Conservation (phyloP, 116 monocot genomes). For the Posidonia oceanica region DNA sequence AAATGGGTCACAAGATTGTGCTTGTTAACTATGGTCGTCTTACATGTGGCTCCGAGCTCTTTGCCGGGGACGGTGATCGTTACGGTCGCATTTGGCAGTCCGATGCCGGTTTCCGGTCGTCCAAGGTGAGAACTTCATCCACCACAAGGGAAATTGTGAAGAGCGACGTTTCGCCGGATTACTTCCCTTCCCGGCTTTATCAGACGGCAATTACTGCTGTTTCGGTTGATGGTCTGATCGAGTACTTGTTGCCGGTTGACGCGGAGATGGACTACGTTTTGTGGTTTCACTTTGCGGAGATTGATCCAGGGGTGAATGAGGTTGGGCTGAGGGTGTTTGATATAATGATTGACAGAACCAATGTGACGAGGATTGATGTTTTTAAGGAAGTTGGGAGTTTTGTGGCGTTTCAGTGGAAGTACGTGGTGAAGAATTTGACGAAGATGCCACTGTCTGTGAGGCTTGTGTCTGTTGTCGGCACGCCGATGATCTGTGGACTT, state of each 20-base stretch:
- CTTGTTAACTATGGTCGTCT: slow-evolving; percentile 86
- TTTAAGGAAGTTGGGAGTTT: slow-evolving; percentile 68
- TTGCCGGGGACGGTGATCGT: slow-evolving; percentile 43
- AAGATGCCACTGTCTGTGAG: slow-evolving; percentile 45
- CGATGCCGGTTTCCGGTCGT: slow-evolving; percentile 34
- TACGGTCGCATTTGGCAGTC: slow-evolving; percentile 82
- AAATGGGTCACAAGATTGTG: slow-evolving; percentile 33
- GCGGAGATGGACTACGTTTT: slow-evolving; percentile 66
- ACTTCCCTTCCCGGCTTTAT: slow-evolving; percentile 62
- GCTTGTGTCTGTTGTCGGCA: slow-evolving; percentile 59
- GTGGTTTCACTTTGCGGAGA: slow-evolving; percentile 95
- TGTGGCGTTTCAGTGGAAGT: slow-evolving; percentile 61
- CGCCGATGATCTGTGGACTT: slow-evolving; percentile 66
- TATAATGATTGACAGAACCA: slow-evolving; percentile 30
- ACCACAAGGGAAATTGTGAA: slow-evolving; percentile 34
- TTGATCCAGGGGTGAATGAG: slow-evolving; percentile 41
- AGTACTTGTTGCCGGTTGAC: slow-evolving; percentile 67
- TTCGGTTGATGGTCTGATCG: slow-evolving; percentile 17
- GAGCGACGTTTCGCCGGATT: slow-evolving; percentile 41
- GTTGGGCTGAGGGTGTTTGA: slow-evolving; percentile 84
- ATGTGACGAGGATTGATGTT: slow-evolving; percentile 59
- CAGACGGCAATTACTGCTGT: slow-evolving; percentile 55
- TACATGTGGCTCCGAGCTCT: slow-evolving; percentile 44
- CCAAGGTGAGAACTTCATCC: slow-evolving; percentile 30
- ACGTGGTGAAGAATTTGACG: slow-evolving; percentile 58